These are phyloP conservation scores for Choanephora cucurbitarum DNA, from an alignment of 371 early-diverging fungal genomes.

Conservation along the genomic window DNA sequence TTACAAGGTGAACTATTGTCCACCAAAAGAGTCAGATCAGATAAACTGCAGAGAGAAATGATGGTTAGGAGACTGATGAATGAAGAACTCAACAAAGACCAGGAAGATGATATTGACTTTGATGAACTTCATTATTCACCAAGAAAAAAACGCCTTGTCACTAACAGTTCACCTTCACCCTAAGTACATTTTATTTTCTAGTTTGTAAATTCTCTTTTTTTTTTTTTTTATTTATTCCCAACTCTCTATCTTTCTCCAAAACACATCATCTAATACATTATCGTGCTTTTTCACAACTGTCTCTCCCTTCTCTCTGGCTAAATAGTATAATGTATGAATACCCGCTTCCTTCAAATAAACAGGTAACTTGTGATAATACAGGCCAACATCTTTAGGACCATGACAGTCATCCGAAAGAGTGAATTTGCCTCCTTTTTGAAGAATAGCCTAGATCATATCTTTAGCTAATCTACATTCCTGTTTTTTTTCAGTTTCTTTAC, in stretches of 20 bases:
- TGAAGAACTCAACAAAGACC: conserved; percentile 7
- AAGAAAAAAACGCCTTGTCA: conserved; percentile 20
- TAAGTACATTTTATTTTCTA: conserved; percentile 4
- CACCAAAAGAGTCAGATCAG: conserved; percentile 15
- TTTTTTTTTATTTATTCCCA: conserved; percentile 28
- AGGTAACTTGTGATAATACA: conserved; percentile 70
- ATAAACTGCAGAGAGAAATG: conserved; percentile 20
- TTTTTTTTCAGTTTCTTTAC: too few relatives aligned
- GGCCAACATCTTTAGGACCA: conserved; percentile 85
- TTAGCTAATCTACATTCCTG: too few relatives aligned
- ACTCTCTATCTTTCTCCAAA: conserved; percentile 37
- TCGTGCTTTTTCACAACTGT: conserved; percentile 26
- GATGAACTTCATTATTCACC: conserved; percentile 9
- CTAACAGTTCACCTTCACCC: conserved; percentile 13
- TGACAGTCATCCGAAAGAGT: conserved; percentile 94
- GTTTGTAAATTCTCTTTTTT: conserved; percentile 5
- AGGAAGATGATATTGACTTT: conserved; percentile 14
- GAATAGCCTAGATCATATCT: conserved; percentile 71
- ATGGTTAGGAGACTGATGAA: conserved; percentile 26
- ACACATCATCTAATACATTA: conserved; percentile 36
- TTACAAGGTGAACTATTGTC: conserved; percentile 63
- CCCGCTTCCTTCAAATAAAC: conserved; percentile 54
- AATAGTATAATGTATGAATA: conserved; percentile 52
- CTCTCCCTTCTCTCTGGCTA: conserved; percentile 25
- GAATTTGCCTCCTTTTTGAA: conserved; percentile 66